phyloP scores from a whole-genome alignment of 306 rosid genomes.

The Cicer yamashitae region DNA sequence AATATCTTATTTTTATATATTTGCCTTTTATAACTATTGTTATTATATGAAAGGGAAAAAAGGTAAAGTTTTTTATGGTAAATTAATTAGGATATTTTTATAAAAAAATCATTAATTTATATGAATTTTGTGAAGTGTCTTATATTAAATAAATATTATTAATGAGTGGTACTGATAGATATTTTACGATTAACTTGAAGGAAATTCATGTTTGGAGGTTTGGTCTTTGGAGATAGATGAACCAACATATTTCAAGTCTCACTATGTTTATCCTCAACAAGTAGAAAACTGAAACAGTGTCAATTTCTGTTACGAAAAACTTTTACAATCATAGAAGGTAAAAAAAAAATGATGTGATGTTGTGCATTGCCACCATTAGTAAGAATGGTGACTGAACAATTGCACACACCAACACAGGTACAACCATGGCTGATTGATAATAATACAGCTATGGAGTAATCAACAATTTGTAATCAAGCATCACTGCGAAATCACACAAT shows the following conservation, averaged over 20 bases:
- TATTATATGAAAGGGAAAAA: too few relatives aligned
- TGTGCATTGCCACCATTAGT: constrained; percentile 30
- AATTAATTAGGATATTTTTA: too few relatives aligned
- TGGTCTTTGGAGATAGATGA: not conserved
- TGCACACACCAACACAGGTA: constrained; percentile 32
- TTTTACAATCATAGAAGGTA: constrained; percentile 14
- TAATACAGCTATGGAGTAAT: constrained; percentile 42
- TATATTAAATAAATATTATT: too few relatives aligned
- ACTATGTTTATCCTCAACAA: constrained; percentile 19
- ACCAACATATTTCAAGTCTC: not conserved
- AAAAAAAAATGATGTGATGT: not conserved
- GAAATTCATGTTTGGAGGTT: not conserved
- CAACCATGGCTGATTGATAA: constrained; percentile 35
- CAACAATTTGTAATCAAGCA: constrained; percentile 31
- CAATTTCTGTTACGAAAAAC: constrained; percentile 34
- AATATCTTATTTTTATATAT: too few relatives aligned
- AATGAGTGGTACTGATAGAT: too few relatives aligned
- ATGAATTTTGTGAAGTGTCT: too few relatives aligned
- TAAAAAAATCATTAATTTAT: too few relatives aligned
- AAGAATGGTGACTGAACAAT: constrained; percentile 31
- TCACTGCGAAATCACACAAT: constrained; percentile 8
- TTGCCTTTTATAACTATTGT: too few relatives aligned
- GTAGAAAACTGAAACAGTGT: constrained; percentile 7
- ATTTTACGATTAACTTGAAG: not conserved
- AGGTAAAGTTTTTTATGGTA: too few relatives aligned